A percentile compares a stretch with the other conserved stretches of the same genome.
phyloP scores from a whole-genome alignment of 1,284 basidiomycete species.

The Tetrapyrgos nigripes region DNA sequence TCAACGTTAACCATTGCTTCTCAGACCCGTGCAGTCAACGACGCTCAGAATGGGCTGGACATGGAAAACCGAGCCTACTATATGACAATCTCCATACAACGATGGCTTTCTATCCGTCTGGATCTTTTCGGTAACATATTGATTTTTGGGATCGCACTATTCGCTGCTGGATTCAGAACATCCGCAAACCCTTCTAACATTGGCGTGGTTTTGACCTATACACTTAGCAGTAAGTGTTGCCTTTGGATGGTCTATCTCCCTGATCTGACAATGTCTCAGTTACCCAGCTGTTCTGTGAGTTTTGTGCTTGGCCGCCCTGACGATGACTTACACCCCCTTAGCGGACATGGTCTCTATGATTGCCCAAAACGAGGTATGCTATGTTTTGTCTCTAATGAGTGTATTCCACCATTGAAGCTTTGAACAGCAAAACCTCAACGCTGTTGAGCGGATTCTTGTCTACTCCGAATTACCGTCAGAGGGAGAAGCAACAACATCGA shows the following conservation, averaged over 20 bases:
- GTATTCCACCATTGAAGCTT: no score
- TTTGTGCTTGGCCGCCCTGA: background rate
- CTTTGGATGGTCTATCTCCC: conserved; percentile 4
- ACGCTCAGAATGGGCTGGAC: conserved; percentile 67
- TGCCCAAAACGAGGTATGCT: conserved; percentile 67
- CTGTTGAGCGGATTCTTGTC: conserved; percentile 70
- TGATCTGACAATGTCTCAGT: conserved; percentile 39
- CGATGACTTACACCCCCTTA: conserved; percentile 27
- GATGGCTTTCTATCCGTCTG: conserved; percentile 64
- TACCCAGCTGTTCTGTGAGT: conserved; percentile 61
- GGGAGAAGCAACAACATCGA: conserved; percentile 43
- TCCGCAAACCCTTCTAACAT: conserved; percentile 51
- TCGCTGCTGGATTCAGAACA: conserved; percentile 56
- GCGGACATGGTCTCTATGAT: conserved; percentile 63
- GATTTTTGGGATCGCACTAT: conserved; percentile 75
- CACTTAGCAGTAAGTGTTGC: conserved; percentile 56
- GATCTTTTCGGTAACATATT: conserved; percentile 77
- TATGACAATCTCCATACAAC: conserved; percentile 72
- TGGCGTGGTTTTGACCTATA: conserved; percentile 71
- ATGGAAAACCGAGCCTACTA: conserved; percentile 82
- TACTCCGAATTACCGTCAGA: conserved; percentile 62
- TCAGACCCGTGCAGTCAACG: conserved; percentile 50
- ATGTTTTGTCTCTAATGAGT: no score
- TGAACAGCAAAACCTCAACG: conserved; percentile 63
- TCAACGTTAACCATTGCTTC: background rate